Conservation (phyloP, 2,329 filamentous ascomycete genomes). For the Fusarium coicis region DNA sequence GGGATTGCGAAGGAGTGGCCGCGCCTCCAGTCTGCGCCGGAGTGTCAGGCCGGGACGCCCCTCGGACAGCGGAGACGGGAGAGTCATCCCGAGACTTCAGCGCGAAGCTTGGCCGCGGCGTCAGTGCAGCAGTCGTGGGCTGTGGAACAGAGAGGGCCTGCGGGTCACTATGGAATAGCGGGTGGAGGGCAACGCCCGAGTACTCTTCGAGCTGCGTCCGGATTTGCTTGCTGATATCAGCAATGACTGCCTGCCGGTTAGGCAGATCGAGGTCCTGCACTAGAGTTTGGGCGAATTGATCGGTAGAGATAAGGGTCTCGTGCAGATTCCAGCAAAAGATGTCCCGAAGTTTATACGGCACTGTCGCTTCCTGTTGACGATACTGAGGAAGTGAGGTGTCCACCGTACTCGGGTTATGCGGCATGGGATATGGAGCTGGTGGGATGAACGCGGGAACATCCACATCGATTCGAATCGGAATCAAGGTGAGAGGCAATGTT, state of each 20-base stretch:
- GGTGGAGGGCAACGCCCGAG: constrained; percentile 91
- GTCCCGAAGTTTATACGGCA: constrained; percentile 89
- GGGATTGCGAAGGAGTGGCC: constrained; percentile 59
- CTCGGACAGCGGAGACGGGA: constrained; percentile 49
- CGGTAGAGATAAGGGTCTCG: constrained; percentile 91
- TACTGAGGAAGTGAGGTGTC: constrained; percentile 83
- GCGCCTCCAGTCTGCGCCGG: constrained; percentile 63
- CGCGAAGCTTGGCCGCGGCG: constrained; percentile 45
- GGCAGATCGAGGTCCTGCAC: constrained; percentile 95
- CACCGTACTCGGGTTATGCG: constrained; percentile 66
- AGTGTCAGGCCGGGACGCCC: constrained; percentile 64
- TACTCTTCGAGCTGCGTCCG: constrained; percentile 96
- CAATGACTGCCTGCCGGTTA: constrained; percentile 73
- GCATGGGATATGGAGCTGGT: constrained; percentile 70
- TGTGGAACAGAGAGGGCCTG: constrained; percentile 44
- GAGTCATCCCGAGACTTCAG: constrained; percentile 54
- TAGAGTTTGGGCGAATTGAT: constrained; percentile 91
- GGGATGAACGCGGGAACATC: constrained; percentile 85
- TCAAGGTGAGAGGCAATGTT: constrained; percentile 85
- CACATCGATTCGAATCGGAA: constrained; percentile 96
- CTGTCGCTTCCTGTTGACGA: constrained; percentile 79
- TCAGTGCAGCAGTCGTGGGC: constrained; percentile 31
- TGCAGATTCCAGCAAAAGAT: constrained; percentile 99
- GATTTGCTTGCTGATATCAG: constrained; percentile 92
- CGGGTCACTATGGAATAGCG: constrained; percentile 79